Evolutionary conservation across 768 basidiomycete genomes (phyloP).

Genomic region (Lactifluus subvellereus): DNA sequence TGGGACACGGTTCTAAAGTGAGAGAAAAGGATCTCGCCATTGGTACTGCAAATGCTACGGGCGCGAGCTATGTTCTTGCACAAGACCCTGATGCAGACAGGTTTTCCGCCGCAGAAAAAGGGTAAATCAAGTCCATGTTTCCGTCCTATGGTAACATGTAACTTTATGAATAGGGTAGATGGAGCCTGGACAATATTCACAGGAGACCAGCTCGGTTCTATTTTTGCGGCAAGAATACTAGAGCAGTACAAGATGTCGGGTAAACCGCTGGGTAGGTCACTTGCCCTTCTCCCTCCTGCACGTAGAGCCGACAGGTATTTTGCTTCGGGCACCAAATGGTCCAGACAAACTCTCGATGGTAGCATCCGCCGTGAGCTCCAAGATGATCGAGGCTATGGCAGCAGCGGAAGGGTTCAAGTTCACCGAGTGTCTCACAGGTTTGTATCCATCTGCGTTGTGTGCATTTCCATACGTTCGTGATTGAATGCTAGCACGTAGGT

Average conservation of each 20-base stretch:
- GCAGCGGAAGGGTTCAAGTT: conserved; percentile 73
- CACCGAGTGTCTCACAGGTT: conserved; percentile 80
- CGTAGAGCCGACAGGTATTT: not conserved
- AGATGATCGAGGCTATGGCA: conserved; percentile 81
- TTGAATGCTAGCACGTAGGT: conserved; percentile 36
- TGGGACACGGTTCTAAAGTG: not conserved
- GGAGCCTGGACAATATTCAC: conserved; percentile 70
- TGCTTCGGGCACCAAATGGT: conserved; percentile 33
- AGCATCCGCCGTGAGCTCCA: conserved; percentile 86
- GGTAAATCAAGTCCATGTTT: conserved; percentile 34
- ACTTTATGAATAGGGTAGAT: conserved; percentile 32
- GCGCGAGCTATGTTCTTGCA: conserved; percentile 65
- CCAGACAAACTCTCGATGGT: conserved; percentile 72
- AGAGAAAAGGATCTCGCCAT: conserved; percentile 63
- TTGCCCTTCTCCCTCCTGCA: not conserved
- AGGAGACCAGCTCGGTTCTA: conserved; percentile 74
- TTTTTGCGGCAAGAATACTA: conserved; percentile 46
- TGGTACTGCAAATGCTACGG: conserved; percentile 46
- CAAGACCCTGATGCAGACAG: conserved; percentile 89
- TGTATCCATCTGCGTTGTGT: conserved; percentile 1
- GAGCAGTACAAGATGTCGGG: conserved; percentile 42
- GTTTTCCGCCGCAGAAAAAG: conserved; percentile 70
- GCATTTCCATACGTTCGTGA: conserved; percentile 7
- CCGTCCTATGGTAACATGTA: not conserved
- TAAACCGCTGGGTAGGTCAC: conserved; percentile 37